Conservation (phyloP, 495 filamentous ascomycete genomes). For the Podospora anserina region DNA sequence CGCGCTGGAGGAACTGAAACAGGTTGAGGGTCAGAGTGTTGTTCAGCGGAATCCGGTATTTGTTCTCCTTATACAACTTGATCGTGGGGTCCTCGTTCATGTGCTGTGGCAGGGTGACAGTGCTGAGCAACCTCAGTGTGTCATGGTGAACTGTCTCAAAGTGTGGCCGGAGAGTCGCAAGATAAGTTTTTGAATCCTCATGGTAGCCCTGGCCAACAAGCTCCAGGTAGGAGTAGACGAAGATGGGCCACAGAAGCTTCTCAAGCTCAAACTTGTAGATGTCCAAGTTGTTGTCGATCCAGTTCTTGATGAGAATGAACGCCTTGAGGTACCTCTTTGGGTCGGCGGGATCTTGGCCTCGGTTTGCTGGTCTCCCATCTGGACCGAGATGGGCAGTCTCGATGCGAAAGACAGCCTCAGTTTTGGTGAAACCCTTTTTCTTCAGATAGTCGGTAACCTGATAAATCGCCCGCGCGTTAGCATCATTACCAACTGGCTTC, state of each 20-base stretch:
- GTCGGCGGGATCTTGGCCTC: slow-evolving; percentile 59
- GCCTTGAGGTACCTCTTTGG: slow-evolving; percentile 71
- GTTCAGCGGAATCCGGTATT: slow-evolving; percentile 84
- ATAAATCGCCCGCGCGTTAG: not conserved
- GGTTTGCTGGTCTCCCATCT: slow-evolving; percentile 67
- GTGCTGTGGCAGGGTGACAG: slow-evolving; percentile 72
- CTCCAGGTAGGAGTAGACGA: slow-evolving; percentile 86
- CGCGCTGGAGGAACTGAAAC: slow-evolving; percentile 82
- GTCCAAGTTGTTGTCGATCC: slow-evolving; percentile 86
- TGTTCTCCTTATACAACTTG: slow-evolving; percentile 75
- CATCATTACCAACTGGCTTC: not conserved
- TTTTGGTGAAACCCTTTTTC: slow-evolving; percentile 92
- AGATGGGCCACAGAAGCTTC: slow-evolving; percentile 85
- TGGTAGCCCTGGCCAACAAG: slow-evolving; percentile 70
- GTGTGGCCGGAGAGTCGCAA: slow-evolving; percentile 59
- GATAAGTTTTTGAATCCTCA: slow-evolving; percentile 67
- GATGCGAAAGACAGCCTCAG: slow-evolving; percentile 87
- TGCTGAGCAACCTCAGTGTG: slow-evolving; percentile 65
- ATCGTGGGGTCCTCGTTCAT: slow-evolving; percentile 65
- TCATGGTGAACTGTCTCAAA: slow-evolving; percentile 75
- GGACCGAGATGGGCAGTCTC: slow-evolving; percentile 74
- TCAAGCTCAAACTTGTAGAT: slow-evolving; percentile 94
- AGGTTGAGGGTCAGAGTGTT: slow-evolving; percentile 72
- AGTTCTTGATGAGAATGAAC: slow-evolving; percentile 68
- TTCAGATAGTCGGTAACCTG: slow-evolving; percentile 94